Evolutionary conservation across 257 asterid genomes (phyloP), one percentile per base, ranked within the genome.

Genomic region (Rehmannia glutinosa): DNA sequence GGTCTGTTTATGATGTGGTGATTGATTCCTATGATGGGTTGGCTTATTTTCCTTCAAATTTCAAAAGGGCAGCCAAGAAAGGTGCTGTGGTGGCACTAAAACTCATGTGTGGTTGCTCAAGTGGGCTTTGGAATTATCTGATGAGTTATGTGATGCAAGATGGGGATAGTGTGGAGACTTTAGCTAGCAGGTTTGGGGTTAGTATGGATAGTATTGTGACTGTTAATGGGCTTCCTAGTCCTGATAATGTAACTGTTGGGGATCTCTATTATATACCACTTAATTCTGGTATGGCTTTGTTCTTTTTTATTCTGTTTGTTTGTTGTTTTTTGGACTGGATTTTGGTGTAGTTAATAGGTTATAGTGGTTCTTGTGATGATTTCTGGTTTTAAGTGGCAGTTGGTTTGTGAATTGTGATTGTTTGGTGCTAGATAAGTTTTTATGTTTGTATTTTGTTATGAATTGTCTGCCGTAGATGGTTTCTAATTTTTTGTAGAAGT

Each of bases 141-240:
- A 88, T 90, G 99, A 93, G 99, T 59, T 93, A 93, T 81, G 94
- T 93, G 81, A 70, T 93, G 96, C 55, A 71, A 54, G 97, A 88
- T 64, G 97, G 89, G 36, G 99, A 93, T 74, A 83, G 92, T 78
- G 89, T 93, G 55, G 96, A 78, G 78, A 85, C 96, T 66, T 67
- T 93, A 57, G 87, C 99, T 15, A 93, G 99, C 69, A 83, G 99
- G 64, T 93, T 93, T 80, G 99, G 99, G 43, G 97, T 93, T 67
- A 93, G 99, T 66, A 93, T 93, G 99, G 96, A 82, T 74, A 86
- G 86, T 81, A 93, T 90, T 73, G 99, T 74, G 81, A 57, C 62
- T 52, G 84, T 79, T n/a, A 93, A 93, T 75, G 93, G 89, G 77
- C 84, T 93, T 69, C 53, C 78, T 20, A 77, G 85, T 81, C 96